Base-by-base conservation (phyloP, 441 rosid genomes). In the Jatropha podagrica region DNA sequence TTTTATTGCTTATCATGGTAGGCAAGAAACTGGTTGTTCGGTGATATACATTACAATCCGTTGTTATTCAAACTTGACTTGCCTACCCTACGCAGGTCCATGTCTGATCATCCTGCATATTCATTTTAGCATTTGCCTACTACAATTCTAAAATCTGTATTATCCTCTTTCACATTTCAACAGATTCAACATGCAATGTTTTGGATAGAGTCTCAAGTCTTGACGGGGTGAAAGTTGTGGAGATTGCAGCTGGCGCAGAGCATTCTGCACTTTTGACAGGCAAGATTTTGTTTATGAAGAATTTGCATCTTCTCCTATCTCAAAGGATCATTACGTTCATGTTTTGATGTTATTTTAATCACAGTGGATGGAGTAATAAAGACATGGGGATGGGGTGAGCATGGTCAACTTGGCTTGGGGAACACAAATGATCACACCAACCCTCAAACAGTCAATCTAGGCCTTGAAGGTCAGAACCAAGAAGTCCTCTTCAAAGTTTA, bases 371-470 rank as follows among this genome's bases (percentile, higher is more conserved):
- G 92, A 76, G 79, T 42, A 38, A 75, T 91, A 60, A 88, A 80
- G 88, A 87, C 89, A 70, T 93, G 96, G 98, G 98, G 99, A 64
- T 95, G 99, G 99, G 99, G 98, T 17, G 99, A 95, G 80, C 99
- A 91, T 62, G 97, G 98, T 68, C 97, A 95, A 82, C 94, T 95
- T 78, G 98, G 98, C 11, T 77, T 88, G 73, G 98, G 98, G 62
- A 78, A 78, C 73, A 81, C 92, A 63, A 11, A 49, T 26, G 97
- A 93, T 75, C 90, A 86, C 76, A 86, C 75, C 37, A 74, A 65
- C 20, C 97, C 98, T 32, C 86, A 74, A 71, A 68, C 69, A 4
- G 87, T 90, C 69, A 76, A 64, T 73, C 73, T 86, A 10, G 76
- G 76, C 68, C 72, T 68, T 2, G 81, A 80, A 65, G 55, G 38